Base-by-base conservation (phyloP, 2,329 filamentous ascomycete species). In the Colletotrichum horii region DNA sequence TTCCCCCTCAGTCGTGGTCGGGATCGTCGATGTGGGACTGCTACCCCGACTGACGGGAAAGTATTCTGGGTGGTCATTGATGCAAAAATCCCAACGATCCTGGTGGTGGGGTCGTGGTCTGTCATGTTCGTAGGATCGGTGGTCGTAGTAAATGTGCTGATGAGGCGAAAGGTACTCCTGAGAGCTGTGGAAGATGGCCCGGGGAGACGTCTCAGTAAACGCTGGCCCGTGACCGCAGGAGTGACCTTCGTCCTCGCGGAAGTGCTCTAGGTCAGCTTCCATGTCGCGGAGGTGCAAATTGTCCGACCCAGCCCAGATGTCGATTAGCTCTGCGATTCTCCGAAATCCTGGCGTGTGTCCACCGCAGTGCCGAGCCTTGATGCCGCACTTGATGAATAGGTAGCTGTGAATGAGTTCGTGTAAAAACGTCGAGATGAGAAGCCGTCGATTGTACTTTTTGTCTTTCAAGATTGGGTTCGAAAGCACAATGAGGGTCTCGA, bases 321-420 rank as follows among this genome's bases (percentile, higher is more conserved):
- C 91, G 70, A 93, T 91, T n/a, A 90, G 83, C 30, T 83, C 84
- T 32, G 91, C 91, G 77, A 93, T 93, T 61, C 85, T 85, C 32
- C 86, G 85, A 78, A 93, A 93, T 3, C 91, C 92, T 3, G 85
- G 81, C 3, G 92, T 93, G 78, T 93, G 92, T 1, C 92, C 92
- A 14, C 91, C 91, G 56, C 87, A 85, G 28, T 86, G 83, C 43
- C 88, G 84, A 0, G 91, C 91, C 58, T 88, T 86, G 80, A 91
- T 89, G 6, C 92, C 92, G 78, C 91, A 92, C 67, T 84, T 86
- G 72, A 93, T 88, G 78, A 93, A 93, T 19, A 93, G 84, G 79
- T 92, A 93, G 82, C 91, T 91, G 83, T 93, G 92, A 64, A 93
- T 91, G 78, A 93, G 88, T 82, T 94, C 92, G 80, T 93, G 92